These are phyloP conservation scores for Pseudogymnoascus destructans DNA, from an alignment of 2,329 filamentous ascomycete genomes.

Conservation along the genomic window DNA sequence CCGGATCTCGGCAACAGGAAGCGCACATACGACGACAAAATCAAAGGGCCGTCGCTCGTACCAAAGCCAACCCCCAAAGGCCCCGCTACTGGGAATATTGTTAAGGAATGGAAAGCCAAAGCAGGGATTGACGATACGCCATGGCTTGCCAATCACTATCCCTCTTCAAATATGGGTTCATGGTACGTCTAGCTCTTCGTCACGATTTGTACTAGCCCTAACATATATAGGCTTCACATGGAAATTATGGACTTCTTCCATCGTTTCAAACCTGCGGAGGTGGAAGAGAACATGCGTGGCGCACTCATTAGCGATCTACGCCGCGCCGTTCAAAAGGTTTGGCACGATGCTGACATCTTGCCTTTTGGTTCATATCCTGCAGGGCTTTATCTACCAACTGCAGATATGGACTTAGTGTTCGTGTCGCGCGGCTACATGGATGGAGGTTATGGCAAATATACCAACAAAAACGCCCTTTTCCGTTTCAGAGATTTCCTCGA, in stretches of 20 bases:
- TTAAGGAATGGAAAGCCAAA: constrained; percentile 31
- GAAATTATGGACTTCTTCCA: constrained; percentile 85
- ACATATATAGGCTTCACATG: constrained; percentile 56
- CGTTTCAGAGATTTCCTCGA: constrained; percentile 50
- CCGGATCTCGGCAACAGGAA: constrained; percentile 53
- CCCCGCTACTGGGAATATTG: constrained; percentile 24
- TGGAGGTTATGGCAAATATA: constrained; percentile 34
- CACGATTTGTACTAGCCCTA: constrained; percentile 9
- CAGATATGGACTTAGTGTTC: constrained; percentile 89
- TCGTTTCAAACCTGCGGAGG: constrained; percentile 63
- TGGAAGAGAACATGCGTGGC: constrained; percentile 62
- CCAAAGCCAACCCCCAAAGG: constrained; percentile 15
- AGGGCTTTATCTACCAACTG: constrained; percentile 59
- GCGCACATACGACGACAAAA: constrained; percentile 57
- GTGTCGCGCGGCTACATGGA: constrained; percentile 48
- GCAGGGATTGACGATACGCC: constrained; percentile 37
- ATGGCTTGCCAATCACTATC: constrained; percentile 48
- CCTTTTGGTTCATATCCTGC: constrained; percentile 93
- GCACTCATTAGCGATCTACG: constrained; percentile 60
- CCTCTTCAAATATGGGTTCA: constrained; percentile 38
- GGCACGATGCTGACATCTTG: constrained; percentile 48
- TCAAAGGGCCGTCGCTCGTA: constrained; percentile 28
- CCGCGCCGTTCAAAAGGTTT: constrained; percentile 41
- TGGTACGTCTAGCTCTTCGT: constrained; percentile 35
- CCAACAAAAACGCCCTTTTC: constrained; percentile 33